Conservation (phyloP, 257 asterid genomes). For the Solanum dulcamara region DNA sequence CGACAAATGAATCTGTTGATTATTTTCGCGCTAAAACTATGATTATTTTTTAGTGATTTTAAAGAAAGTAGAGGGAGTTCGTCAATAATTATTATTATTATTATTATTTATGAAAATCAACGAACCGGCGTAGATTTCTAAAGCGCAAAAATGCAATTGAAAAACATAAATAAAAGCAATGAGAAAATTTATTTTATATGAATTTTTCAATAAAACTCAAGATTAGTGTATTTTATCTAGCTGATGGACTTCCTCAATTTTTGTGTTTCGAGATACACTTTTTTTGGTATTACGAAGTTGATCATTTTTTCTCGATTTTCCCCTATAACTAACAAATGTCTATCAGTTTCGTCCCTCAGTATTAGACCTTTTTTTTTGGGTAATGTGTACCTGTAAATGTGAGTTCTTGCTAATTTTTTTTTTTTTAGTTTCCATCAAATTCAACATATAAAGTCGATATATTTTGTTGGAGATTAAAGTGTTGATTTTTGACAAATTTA, state of each 20-base stretch:
- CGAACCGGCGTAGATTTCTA: not conserved
- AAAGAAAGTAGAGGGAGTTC: not conserved
- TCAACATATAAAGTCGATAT: not conserved
- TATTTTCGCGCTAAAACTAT: not conserved
- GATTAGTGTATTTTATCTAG: not conserved
- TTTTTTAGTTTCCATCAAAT: not conserved
- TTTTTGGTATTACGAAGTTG: not conserved
- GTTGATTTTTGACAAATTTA: no score
- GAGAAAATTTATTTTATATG: no score
- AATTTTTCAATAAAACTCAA: no score
- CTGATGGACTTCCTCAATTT: not conserved
- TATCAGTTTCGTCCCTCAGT: not conserved
- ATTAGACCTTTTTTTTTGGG: not conserved
- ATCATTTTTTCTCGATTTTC: not conserved
- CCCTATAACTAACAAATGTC: not conserved
- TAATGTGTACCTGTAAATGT: not conserved
- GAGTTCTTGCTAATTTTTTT: not conserved
- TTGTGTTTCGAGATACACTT: not conserved
- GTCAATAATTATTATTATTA: not conserved
- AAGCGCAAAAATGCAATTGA: not conserved
- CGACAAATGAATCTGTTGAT: not conserved
- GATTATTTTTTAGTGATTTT: not conserved
- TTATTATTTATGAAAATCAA: not conserved
- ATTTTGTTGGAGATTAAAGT: not conserved
- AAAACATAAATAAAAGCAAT: not conserved